Percentiles rank a stretch among this genome's conserved stretches.
Conservation (phyloP, 2,329 filamentous ascomycete genomes). For the Aureobasidium sp. region DNA sequence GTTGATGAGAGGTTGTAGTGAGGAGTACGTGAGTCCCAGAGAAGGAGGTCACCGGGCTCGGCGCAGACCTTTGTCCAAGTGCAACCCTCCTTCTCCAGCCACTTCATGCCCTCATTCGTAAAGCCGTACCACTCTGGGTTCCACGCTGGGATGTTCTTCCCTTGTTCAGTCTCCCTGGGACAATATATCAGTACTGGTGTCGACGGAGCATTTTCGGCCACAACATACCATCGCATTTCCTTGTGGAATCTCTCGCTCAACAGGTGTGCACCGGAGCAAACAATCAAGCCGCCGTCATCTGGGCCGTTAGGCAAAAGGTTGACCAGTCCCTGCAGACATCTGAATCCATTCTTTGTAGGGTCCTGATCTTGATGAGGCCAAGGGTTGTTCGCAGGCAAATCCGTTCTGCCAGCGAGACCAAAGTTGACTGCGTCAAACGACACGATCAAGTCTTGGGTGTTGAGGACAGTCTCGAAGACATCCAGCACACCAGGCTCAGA, state of each 20-base stretch:
- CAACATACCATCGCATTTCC: constrained; percentile 16
- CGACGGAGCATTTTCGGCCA: not conserved
- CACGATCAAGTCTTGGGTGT: constrained; percentile 31
- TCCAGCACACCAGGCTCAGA: constrained; percentile 35
- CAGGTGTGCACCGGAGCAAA: constrained; percentile 28
- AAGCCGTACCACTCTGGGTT: constrained; percentile 30
- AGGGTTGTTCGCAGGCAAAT: constrained; percentile 22
- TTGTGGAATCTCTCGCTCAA: constrained; percentile 29
- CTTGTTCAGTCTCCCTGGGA: not conserved
- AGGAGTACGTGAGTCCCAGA: constrained; percentile 23
- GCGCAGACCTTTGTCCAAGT: constrained; percentile 18
- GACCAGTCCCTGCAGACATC: constrained; percentile 47
- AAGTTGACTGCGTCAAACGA: constrained; percentile 36
- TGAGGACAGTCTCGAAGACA: constrained; percentile 31
- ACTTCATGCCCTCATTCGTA: constrained; percentile 21
- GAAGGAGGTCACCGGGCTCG: constrained; percentile 19
- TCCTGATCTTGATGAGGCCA: constrained; percentile 38
- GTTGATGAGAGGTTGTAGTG: constrained; percentile 30
- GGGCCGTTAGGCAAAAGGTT: constrained; percentile 36
- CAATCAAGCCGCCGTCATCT: constrained; percentile 33
- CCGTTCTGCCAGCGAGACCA: constrained; percentile 30
- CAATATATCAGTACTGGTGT: not conserved
- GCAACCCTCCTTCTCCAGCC: constrained; percentile 22
- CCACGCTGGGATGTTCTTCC: constrained; percentile 24
- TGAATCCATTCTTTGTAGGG: constrained; percentile 40